A percentile compares a stretch with the other conserved stretches of the same genome.
These are phyloP conservation scores for Melaleuca quinquenervia DNA, from an alignment of 345 rosid species.

Conservation along the genomic window DNA sequence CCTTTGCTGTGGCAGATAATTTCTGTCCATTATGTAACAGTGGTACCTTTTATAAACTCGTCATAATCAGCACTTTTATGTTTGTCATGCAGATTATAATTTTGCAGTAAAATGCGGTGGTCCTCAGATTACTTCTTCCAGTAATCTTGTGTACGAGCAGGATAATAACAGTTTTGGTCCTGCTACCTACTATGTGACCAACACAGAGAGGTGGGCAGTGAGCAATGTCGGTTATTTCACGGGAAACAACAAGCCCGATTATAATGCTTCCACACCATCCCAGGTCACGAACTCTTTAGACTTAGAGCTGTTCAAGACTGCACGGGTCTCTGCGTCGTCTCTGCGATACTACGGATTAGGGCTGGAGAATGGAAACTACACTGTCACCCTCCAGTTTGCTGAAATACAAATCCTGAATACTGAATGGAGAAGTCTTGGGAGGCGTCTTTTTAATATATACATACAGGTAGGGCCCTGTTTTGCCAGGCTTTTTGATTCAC, in stretches of 20 bases:
- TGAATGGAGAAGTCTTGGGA: conserved; percentile 33
- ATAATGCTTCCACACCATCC: conserved; percentile 9
- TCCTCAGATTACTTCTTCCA: conserved; percentile 27
- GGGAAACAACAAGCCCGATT: conserved; percentile 14
- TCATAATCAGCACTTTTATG: not conserved
- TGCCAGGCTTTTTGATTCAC: not conserved
- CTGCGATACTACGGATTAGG: conserved; percentile 75
- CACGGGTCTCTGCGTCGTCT: conserved; percentile 59
- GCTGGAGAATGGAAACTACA: conserved; percentile 74
- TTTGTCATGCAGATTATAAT: conserved; percentile 26
- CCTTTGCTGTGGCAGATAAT: not conserved
- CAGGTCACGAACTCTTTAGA: conserved; percentile 25
- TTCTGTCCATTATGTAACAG: not conserved
- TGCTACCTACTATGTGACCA: conserved; percentile 39
- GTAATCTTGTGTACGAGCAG: conserved; percentile 24
- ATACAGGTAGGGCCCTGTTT: conserved; percentile 22
- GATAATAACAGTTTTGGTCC: conserved; percentile 46
- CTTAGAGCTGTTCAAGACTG: conserved; percentile 36
- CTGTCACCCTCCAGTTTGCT: conserved; percentile 33
- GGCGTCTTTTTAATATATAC: conserved; percentile 42
- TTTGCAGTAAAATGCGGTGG: conserved; percentile 66
- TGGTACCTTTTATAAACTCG: not conserved
- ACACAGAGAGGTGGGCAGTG: conserved; percentile 30
- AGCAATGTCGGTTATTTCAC: conserved; percentile 31
- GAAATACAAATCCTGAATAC: conserved; percentile 16